Conservation (phyloP, 23 red algal species). For the Gracilaria gracilis region DNA sequence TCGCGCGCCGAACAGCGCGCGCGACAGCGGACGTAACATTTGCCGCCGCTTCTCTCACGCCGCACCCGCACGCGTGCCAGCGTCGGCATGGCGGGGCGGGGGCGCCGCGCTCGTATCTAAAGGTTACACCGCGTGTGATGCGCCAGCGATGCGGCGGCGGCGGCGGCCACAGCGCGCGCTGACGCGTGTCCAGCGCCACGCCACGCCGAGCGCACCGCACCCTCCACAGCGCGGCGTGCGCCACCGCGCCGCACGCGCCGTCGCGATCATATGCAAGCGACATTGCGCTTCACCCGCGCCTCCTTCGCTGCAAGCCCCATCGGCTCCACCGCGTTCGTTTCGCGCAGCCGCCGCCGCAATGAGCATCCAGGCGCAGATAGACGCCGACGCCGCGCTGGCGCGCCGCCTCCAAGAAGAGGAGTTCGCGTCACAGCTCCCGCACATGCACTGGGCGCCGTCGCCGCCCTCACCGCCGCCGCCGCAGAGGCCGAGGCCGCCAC, state of each 20-base stretch:
- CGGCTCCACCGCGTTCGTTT: not conserved
- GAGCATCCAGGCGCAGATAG: constrained; percentile 49
- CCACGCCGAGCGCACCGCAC: not conserved
- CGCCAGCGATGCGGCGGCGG: no score
- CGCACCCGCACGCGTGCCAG: no score
- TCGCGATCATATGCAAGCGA: no score
- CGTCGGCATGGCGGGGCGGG: no score
- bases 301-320: no score
- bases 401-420: constrained; percentile 70
- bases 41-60: no score
- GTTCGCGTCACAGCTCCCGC: constrained; percentile 12
- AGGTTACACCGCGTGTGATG: no score
- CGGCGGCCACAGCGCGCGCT: not conserved
- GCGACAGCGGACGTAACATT: not conserved
- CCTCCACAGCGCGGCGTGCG: not conserved
- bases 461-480: constrained; percentile 1
- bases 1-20: not conserved
- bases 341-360: not conserved
- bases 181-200: no score
- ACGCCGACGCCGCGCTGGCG: constrained; percentile 59
- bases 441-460: not conserved
- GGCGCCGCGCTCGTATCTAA: no score
- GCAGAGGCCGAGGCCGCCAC: not conserved
- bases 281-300: no score
- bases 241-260: not conserved